Percentiles rank a stretch among this genome's conserved stretches.
Conservation (phyloP, 106 monocot genomes). For the Dioscorea alata region DNA sequence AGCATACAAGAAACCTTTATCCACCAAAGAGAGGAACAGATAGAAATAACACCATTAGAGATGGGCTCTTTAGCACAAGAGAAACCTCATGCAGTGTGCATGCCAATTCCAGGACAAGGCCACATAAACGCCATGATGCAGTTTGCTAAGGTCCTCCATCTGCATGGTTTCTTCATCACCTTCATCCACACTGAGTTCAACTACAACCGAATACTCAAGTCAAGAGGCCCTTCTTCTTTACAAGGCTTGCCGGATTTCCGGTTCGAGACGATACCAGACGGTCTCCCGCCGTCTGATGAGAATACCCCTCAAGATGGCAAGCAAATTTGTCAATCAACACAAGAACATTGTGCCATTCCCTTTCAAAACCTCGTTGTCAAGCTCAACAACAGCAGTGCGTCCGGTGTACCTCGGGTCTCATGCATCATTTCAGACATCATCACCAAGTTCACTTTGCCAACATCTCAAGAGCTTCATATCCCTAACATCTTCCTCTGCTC, state of each 20-base stretch:
- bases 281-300: slow-evolving; percentile 9
- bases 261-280: slow-evolving; percentile 8
- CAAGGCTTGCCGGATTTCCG: background rate
- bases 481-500: background rate
- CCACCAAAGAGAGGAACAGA: no score
- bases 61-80: background rate
- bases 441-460: background rate
- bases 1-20: no score
- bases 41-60: no score
- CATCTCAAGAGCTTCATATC: background rate
- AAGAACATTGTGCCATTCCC: background rate
- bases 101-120: background rate
- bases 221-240: background rate
- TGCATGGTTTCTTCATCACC: background rate
- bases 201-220: background rate
- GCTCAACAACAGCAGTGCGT: background rate
- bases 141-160: slow-evolving; percentile 11
- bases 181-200: slow-evolving; percentile 1
- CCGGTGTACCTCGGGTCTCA: background rate
- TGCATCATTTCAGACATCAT: background rate
- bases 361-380: background rate
- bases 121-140: slow-evolving; percentile 3
- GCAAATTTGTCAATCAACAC: background rate
- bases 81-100: slow-evolving; percentile 3
- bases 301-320: slow-evolving; percentile 6